Conservation (phyloP, 106 monocot genomes). For the Dioscorea dumetorum region DNA sequence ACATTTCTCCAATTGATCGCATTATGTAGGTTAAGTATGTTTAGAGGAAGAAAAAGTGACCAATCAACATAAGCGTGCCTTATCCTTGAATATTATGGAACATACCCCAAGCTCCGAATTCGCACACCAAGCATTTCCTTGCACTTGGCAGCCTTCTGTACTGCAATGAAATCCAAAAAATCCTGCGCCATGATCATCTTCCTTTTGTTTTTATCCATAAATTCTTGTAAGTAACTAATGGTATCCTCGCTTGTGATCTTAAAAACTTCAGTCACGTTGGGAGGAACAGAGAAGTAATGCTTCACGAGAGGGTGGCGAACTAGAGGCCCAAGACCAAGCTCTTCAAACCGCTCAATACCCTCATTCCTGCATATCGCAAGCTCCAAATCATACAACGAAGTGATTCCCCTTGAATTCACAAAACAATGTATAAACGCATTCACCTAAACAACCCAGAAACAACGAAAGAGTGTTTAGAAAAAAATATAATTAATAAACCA, state of each 20-base stretch:
- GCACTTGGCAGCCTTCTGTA: constrained; percentile 35
- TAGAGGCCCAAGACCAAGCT: constrained; percentile 81
- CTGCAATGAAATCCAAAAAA: constrained; percentile 53
- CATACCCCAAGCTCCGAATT: constrained; percentile 72
- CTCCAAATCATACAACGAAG: constrained; percentile 72
- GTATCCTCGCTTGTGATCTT: constrained; percentile 70
- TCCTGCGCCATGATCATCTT: constrained; percentile 34
- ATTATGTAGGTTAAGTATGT: too few relatives aligned
- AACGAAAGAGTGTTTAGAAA: background rate
- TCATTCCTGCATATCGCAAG: constrained; percentile 70
- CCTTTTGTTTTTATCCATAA: constrained; percentile 29
- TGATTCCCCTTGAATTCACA: constrained; percentile 53
- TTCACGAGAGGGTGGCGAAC: constrained; percentile 44
- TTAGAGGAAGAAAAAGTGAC: too few relatives aligned
- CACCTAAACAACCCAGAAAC: constrained; percentile 31
- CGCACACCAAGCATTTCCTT: constrained; percentile 83
- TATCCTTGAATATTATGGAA: too few relatives aligned
- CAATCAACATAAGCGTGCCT: too few relatives aligned
- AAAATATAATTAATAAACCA: too few relatives aligned
- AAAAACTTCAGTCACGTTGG: constrained; percentile 33
- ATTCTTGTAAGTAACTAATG: constrained; percentile 25
- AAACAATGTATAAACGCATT: constrained; percentile 91
- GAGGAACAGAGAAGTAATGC: constrained; percentile 68
- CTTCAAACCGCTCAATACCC: constrained; percentile 63
- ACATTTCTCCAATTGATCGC: too few relatives aligned